Evolutionary conservation across 2,329 filamentous ascomycete genomes (phyloP).

Genomic region (Penicillium sp.): DNA sequence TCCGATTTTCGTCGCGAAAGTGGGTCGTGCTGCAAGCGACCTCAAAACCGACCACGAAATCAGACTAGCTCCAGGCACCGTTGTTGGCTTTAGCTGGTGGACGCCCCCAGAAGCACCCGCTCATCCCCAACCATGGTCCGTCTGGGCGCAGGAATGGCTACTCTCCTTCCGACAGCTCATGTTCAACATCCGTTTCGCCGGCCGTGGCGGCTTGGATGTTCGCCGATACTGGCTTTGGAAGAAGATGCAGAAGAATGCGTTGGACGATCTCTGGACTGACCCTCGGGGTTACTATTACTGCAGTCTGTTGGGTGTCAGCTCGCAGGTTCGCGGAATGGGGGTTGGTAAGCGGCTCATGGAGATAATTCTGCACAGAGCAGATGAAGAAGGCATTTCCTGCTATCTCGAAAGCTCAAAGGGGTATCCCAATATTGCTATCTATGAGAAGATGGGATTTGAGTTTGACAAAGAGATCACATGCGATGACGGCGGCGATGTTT

Average conservation of each 20-base stretch:
- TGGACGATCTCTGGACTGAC: constrained; percentile 65
- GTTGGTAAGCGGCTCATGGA: constrained; percentile 67
- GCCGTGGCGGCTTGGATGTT: constrained; percentile 67
- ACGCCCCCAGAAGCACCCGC: constrained; percentile 56
- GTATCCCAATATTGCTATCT: constrained; percentile 69
- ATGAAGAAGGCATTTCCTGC: constrained; percentile 63
- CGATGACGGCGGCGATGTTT: constrained; percentile 60
- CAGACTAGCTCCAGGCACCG: constrained; percentile 36
- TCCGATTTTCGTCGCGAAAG: constrained; percentile 68
- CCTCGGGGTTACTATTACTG: constrained; percentile 72
- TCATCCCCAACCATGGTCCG: constrained; percentile 58
- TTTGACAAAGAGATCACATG: constrained; percentile 67
- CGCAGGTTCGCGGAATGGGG: constrained; percentile 65
- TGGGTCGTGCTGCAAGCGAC: constrained; percentile 43
- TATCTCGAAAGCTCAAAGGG: constrained; percentile 71
- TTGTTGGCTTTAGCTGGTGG: constrained; percentile 75
- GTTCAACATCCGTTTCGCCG: constrained; percentile 66
- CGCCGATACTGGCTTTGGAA: constrained; percentile 74
- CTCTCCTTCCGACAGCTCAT: constrained; percentile 65
- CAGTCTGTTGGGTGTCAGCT: constrained; percentile 71
- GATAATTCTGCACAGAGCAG: constrained; percentile 63
- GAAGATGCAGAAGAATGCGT: constrained; percentile 61
- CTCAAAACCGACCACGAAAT: constrained; percentile 14
- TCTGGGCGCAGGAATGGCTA: constrained; percentile 65
- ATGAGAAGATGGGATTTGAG: constrained; percentile 68